Evolutionary conservation across 2,329 filamentous ascomycete species (phyloP).

Genomic region (Fusarium napiforme): DNA sequence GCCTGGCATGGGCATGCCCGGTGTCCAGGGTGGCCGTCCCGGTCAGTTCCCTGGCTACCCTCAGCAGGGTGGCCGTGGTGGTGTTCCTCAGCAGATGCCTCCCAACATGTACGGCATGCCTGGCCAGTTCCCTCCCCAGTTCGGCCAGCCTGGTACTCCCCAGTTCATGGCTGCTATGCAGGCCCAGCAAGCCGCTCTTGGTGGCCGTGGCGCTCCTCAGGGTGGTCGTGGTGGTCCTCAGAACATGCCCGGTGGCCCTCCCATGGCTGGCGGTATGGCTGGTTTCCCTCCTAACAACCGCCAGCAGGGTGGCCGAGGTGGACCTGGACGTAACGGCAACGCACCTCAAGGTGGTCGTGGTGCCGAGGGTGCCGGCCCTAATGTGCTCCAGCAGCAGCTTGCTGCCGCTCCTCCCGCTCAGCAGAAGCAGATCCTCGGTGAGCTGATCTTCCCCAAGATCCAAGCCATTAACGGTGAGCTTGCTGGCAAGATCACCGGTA

Average conservation of each 20-base stretch:
- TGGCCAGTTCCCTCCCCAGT: slow-evolving; percentile 82
- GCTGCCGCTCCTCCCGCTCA: slow-evolving; percentile 70
- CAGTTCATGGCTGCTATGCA: slow-evolving; percentile 86
- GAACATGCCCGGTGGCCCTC: slow-evolving; percentile 78
- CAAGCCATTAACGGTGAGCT: slow-evolving; percentile 92
- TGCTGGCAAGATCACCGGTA: slow-evolving; percentile 99
- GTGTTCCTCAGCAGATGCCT: slow-evolving; percentile 85
- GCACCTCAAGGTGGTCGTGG: slow-evolving; percentile 61
- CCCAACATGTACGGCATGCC: slow-evolving; percentile 87
- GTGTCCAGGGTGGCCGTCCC: slow-evolving; percentile 82
- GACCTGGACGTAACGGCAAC: slow-evolving; percentile 57
- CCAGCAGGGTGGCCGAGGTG: slow-evolving; percentile 62
- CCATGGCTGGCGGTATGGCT: slow-evolving; percentile 63
- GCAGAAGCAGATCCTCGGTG: slow-evolving; percentile 99
- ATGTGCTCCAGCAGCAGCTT: slow-evolving; percentile 68
- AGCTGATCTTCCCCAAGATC: slow-evolving; percentile 99
- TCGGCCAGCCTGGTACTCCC: slow-evolving; percentile 82
- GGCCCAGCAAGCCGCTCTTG: slow-evolving; percentile 71
- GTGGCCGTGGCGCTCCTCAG: slow-evolving; percentile 72
- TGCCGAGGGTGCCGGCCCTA: slow-evolving; percentile 47
- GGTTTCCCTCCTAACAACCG: slow-evolving; percentile 68
- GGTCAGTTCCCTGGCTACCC: slow-evolving; percentile 88
- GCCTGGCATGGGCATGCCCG: slow-evolving; percentile 72
- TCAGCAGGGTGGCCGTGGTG: slow-evolving; percentile 89
- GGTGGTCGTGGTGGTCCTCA: slow-evolving; percentile 71